Evolutionary conservation across 345 rosid species (phyloP), one percentile per base, ranked within the genome.

Genomic region (Gossypium turneri): DNA sequence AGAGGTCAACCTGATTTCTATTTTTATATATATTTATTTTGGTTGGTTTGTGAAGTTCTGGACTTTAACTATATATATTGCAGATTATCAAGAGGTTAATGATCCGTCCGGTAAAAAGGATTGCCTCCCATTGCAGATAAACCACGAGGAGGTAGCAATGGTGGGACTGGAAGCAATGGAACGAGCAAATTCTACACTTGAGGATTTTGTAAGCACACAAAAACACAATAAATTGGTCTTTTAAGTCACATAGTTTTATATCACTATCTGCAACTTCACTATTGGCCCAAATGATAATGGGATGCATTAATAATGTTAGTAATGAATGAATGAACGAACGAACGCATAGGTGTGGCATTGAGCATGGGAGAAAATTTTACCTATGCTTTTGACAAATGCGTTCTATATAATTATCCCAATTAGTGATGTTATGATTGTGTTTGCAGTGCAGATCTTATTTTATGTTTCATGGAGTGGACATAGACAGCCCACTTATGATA

Each of bases 131-230:
- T 20, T 38, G 65, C 71, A 48, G 73, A 63, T 64, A 20, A 72
- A 80, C 53, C 63, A 65, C 47, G 47, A 77, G 24, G 82, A 73
- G 7, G 79, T 75, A 72, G 86, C 89, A 50, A 78, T 88, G 82
- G 72, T 94, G 62, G 90, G 94, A 73, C 82, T 92, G 62, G 91
- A 90, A 81, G 85, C 97, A 24, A 86, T 94, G 97, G 89, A 88
- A 77, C 81, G 91, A 47, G 97, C 98, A 56, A 94, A 90, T 88
- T 92, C 98, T 82, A 92, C 98, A 4, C 90, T 92, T 73, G 95
- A 90, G 83, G 97, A 91, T 85, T 90, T 92, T 62, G 95, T 94
- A 80, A 85, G 98, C 78, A 38, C 69, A 22, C 13, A 48, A 51
- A 75, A n/a, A 17, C n/a, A 58, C 22, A 1, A 29, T 15, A 41